These are phyloP conservation scores for Hypoxylon subgilvum DNA, from an alignment of 495 filamentous ascomycete species.

Conservation along the genomic window DNA sequence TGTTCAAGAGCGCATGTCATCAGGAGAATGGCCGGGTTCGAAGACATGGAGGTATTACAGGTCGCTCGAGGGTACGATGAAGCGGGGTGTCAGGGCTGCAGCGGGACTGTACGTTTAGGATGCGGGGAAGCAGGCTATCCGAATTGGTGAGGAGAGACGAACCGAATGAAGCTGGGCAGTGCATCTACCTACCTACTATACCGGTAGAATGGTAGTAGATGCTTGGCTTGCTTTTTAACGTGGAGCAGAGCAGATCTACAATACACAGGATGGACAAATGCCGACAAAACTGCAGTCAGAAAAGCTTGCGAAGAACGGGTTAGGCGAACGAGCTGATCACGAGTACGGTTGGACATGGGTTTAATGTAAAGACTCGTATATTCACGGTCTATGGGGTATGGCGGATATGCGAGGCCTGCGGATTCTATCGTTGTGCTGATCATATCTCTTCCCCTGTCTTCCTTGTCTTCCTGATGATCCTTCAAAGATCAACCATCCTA, in stretches of 20 bases:
- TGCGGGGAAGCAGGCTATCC: conserved; percentile 47
- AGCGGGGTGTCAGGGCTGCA: conserved; percentile 34
- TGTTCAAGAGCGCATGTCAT: no score
- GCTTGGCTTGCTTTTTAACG: no score
- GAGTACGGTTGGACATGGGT: neutral
- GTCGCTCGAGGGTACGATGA: conserved; percentile 56
- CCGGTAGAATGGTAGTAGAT: no score
- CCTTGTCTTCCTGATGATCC: conserved; percentile 16
- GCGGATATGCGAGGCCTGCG: conserved; percentile 13
- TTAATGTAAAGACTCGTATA: conserved; percentile 18
- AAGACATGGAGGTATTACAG: conserved; percentile 55
- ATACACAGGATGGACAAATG: no score
- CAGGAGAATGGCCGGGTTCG: conserved; percentile 50
- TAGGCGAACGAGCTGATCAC: neutral
- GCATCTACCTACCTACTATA: no score
- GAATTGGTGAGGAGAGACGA: conserved; percentile 34
- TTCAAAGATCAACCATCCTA: conserved; percentile 5
- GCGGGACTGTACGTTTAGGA: conserved; percentile 32
- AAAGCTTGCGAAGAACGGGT: neutral
- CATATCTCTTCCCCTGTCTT: neutral
- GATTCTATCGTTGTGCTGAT: conserved; percentile 10
- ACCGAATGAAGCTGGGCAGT: no score
- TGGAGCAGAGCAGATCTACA: no score
- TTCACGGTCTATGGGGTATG: conserved; percentile 33
- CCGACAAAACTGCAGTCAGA: no score